These are phyloP conservation scores for Meira nashicola DNA, from an alignment of 1,284 basidiomycete species.

Conservation along the genomic window DNA sequence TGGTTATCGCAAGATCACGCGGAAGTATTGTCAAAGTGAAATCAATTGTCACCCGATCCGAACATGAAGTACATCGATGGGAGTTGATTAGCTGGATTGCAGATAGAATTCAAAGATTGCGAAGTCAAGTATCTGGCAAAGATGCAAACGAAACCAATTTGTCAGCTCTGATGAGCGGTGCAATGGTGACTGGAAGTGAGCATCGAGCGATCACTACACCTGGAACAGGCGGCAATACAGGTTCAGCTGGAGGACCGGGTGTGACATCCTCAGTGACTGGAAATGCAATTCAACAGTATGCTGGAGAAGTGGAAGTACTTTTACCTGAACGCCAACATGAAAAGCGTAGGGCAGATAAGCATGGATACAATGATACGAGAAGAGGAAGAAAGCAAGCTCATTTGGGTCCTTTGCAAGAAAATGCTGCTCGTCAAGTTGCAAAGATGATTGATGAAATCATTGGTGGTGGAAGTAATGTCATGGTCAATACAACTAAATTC, in stretches of 20 bases:
- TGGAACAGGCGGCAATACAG: not conserved
- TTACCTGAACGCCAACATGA: not conserved
- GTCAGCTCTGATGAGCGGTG: not conserved
- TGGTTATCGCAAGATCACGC: slow-evolving; percentile 37
- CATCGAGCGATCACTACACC: not conserved
- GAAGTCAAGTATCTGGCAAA: not conserved
- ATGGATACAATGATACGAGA: not conserved
- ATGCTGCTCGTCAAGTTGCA: slow-evolving; percentile 4
- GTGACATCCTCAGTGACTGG: not conserved
- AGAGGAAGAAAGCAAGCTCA: slow-evolving; percentile 1
- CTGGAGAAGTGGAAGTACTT: not conserved
- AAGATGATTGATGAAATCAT: not conserved
- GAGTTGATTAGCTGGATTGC: slow-evolving; percentile 19
- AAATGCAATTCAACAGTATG: not conserved
- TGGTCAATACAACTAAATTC: not conserved
- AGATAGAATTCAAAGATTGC: slow-evolving; percentile 11
- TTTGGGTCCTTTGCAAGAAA: slow-evolving; percentile 6
- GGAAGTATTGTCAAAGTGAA: slow-evolving; percentile 40
- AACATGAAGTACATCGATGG: slow-evolving; percentile 14
- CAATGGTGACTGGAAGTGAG: not conserved
- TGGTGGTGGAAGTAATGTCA: not conserved
- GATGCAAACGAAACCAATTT: not conserved
- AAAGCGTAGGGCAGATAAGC: not conserved
- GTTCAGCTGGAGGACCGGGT: not conserved
- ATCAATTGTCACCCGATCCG: slow-evolving; percentile 38